Evolutionary conservation across 176 grass and related monocot species (phyloP), one percentile per base, ranked within the genome.

Genomic region (Otatea glauca): DNA sequence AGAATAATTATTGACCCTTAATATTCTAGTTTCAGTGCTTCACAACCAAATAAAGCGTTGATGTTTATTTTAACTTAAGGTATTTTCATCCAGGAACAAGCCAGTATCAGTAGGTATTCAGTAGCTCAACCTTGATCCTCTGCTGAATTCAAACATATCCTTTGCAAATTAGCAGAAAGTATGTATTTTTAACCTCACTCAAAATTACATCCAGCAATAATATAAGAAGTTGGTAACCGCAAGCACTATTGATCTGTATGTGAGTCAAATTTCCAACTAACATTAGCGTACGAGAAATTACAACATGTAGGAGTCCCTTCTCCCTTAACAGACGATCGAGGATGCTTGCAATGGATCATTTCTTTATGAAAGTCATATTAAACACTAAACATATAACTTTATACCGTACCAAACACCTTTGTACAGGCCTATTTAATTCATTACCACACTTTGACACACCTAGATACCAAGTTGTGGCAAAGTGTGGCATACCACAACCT

Each of bases 1-100:
- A 84, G 61, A 89, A 80, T 24, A 83, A 78, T 66, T 85, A 39
- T 60, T 69, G 27, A 45, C 29, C 8, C 61, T 66, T 63, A 62
- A 45, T 71, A 24, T 18, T 65, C 49, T 50, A 63, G 35, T 74
- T 12, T 64, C 44, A 48, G 70, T 48, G 69, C 7, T 66, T 54
- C 48, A 61, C 17, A n/a, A 81, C 24, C 58, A 75, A 81, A 51
- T 73, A 67, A 70, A 71, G 17, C 14, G 7, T n/a, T 73, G 37
- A 12, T 68, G 9, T 75, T 56, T 66, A 44, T 48, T 35, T 74
- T 42, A 35, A 68, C 7, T 55, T 16, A 84, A 72, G 8, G 11
- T 37, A 88, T 73, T 67, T 42, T 10, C 14, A 88, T 25, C 25
- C 38, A 55, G 16, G 49, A 86, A 45, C 13, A 77, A 45, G 42